Evolutionary conservation across 1,284 basidiomycete species (phyloP).

Genomic region (Malassezia globosa): DNA sequence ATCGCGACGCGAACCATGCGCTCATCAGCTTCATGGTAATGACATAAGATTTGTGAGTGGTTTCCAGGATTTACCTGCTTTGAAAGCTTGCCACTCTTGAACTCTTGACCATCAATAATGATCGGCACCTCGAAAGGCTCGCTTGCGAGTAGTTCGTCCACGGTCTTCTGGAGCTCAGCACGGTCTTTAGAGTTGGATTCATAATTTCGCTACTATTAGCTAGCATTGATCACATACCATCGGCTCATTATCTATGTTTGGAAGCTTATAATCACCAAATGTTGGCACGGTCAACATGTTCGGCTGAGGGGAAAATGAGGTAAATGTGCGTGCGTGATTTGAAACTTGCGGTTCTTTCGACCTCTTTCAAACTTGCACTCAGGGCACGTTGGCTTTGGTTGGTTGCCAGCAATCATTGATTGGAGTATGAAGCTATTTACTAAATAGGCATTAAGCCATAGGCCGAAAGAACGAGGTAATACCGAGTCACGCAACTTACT

Average conservation of each 20-base stretch:
- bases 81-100: conserved; percentile 68
- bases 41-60: conserved; percentile 65
- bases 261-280: conserved; percentile 28
- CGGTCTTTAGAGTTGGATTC: conserved; percentile 70
- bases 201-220: conserved; percentile 54
- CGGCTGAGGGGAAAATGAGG: background rate
- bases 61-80: conserved; percentile 41
- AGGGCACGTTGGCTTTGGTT: too few relatives aligned
- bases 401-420: too few relatives aligned
- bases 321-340: too few relatives aligned
- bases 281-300: conserved; percentile 6
- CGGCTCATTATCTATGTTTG: conserved; percentile 39
- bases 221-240: conserved; percentile 20
- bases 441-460: too few relatives aligned
- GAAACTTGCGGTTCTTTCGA: too few relatives aligned
- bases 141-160: conserved; percentile 68
- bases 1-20: conserved; percentile 64
- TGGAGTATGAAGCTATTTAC: too few relatives aligned
- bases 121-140: conserved; percentile 84
- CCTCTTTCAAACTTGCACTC: too few relatives aligned
- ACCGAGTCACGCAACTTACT: too few relatives aligned
- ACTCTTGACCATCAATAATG: conserved; percentile 76
- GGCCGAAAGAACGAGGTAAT: too few relatives aligned
- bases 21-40: conserved; percentile 74
- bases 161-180: conserved; percentile 60